Conservation (phyloP, 2,329 filamentous ascomycete genomes). For the Atkinsonella hypoxylon region DNA sequence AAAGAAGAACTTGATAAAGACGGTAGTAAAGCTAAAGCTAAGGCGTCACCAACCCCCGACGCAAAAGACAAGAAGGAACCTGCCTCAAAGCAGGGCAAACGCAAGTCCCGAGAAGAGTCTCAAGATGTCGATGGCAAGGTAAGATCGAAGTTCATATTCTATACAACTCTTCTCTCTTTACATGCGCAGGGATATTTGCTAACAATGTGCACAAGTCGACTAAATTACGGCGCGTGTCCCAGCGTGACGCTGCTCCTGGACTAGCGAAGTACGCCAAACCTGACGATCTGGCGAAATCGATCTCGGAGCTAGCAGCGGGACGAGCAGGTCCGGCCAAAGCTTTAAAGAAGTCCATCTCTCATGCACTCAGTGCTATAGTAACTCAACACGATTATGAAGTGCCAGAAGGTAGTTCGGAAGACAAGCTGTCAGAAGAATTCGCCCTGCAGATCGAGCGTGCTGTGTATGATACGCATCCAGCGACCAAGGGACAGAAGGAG, state of each 20-base stretch:
- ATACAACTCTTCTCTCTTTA: not conserved
- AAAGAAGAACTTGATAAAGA: constrained; percentile 47
- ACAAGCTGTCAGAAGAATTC: constrained; percentile 54
- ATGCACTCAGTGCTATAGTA: constrained; percentile 53
- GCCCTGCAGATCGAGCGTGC: constrained; percentile 72
- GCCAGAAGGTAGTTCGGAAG: constrained; percentile 49
- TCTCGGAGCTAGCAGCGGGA: constrained; percentile 44
- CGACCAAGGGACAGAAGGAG: constrained; percentile 31
- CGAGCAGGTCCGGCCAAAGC: constrained; percentile 60
- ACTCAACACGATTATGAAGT: constrained; percentile 53
- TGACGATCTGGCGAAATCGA: constrained; percentile 36
- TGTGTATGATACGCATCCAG: constrained; percentile 43
- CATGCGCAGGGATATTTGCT: not conserved
- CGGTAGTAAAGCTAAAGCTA: constrained; percentile 16
- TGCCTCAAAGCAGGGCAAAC: constrained; percentile 35
- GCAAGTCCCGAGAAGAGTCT: constrained; percentile 46
- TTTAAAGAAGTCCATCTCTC: constrained; percentile 56
- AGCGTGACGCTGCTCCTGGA: constrained; percentile 29
- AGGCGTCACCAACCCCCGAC: constrained; percentile 29
- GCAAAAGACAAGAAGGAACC: constrained; percentile 38
- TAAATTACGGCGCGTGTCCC: constrained; percentile 42
- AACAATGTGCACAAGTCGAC: constrained; percentile 20
- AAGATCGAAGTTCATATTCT: constrained; percentile 9
- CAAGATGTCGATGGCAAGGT: constrained; percentile 41
- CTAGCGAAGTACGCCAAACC: constrained; percentile 35